Base-by-base conservation (phyloP, 805 yeast species). In the Saturnispora ahearnii region DNA sequence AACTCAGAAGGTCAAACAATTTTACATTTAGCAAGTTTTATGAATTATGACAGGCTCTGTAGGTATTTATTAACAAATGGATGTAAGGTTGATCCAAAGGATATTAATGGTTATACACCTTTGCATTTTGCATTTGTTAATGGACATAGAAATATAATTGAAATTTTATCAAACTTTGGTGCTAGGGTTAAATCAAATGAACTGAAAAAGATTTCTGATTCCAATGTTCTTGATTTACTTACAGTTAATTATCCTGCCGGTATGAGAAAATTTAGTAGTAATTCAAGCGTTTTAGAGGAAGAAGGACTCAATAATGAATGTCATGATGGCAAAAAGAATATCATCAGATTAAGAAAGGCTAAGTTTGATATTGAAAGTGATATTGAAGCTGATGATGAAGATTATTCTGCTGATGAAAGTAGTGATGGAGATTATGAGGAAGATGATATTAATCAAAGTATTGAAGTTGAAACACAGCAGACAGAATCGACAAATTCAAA, bases 1-100 rank as follows among this genome's bases (percentile, higher is more conserved):
- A 93, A 90, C 52, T 55, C 67, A 29, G 87, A 87, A 61, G 96
- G 96, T 13, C 96, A 93, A 63, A 82, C 95, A 0, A 72, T 93
- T 73, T 69, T 93, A 46, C 99, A 93, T 66, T 72, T 93, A 53
- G 89, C 98, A 1, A 76, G 89, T 10, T 63, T 86, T 51, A 81
- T 83, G 60, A 91, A 91, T 21, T 86, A 87, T 59, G 64, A 69
- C 40, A 73, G 75, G 32, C 72, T 93, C 49, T 77, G 79, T 15
- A 68, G 76, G 24, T 81, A 81, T 28, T 73, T 93, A 59, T 69
- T 90, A 4, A 79, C 74, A 45, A 78, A 68, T 58, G 83, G 82
- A 1, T 77, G 81, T 61, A 77, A 83, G 59, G 73, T 83, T 41
- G 90, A 87, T 64, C 71, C 74, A 44, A 78, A 77, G 58, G 99